Evolutionary conservation across 208 protist species (phyloP).

Genomic region (Trypanosoma cruzi): DNA sequence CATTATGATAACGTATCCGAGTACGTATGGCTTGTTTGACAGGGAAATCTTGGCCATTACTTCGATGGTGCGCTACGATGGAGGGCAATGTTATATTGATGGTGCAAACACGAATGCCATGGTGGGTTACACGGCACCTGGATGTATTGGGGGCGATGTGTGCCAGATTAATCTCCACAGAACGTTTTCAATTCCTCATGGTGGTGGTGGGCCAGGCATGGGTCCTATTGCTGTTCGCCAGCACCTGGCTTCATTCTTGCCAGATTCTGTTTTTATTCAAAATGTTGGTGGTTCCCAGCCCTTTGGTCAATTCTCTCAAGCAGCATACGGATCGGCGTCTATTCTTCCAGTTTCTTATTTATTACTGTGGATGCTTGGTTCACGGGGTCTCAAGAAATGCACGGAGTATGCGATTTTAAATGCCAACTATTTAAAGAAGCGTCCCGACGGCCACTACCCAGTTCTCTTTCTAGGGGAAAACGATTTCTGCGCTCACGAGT

Average conservation of each 20-base stretch:
- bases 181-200: slow-evolving; percentile 98
- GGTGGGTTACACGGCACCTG: slow-evolving; percentile 95
- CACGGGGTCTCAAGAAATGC: slow-evolving; percentile 87
- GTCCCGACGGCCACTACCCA: slow-evolving; percentile 94
- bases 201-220: slow-evolving; percentile 97
- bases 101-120: slow-evolving; percentile 99
- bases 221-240: slow-evolving; percentile 96
- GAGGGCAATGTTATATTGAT: slow-evolving; percentile 98
- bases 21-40: slow-evolving; percentile 98
- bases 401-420: slow-evolving; percentile 97
- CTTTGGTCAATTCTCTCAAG: slow-evolving; percentile 93
- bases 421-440: slow-evolving; percentile 98
- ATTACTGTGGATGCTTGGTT: slow-evolving; percentile 96
- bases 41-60: slow-evolving; percentile 91
- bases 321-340: slow-evolving; percentile 93
- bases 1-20: slow-evolving; percentile 99
- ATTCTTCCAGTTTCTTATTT: slow-evolving; percentile 97
- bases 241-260: slow-evolving; percentile 95
- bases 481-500: slow-evolving; percentile 96
- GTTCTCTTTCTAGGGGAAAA: slow-evolving; percentile 92
- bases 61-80: slow-evolving; percentile 87
- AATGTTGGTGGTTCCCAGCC: slow-evolving; percentile 56
- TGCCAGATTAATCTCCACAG: slow-evolving; percentile 99
- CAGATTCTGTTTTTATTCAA: slow-evolving; percentile 70
- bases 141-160: slow-evolving; percentile 97